Evolutionary conservation across 2,329 filamentous ascomycete species (phyloP), one percentile per base, ranked within the genome.

Genomic region (Drechslerella dactyloides): DNA sequence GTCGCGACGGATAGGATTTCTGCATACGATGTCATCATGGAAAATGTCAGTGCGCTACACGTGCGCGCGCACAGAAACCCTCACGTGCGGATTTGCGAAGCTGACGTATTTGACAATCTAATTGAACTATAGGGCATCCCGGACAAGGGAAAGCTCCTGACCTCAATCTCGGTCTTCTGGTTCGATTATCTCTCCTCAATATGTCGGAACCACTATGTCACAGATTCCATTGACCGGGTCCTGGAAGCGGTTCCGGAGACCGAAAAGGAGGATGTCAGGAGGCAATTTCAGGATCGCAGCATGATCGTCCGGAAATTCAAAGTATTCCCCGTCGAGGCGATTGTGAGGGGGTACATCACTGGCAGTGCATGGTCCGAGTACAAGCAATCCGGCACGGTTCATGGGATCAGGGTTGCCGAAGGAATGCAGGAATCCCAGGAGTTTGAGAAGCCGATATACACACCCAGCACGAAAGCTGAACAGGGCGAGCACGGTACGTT

Each of bases 11-110:
- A 97, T 82, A 89, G 94, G 75, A 94, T 97, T 79, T 96, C 91
- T 23, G 94, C 94, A 63, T 97, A 93, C 83, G 93, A 97, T 84
- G 91, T 96, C 76, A 87, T 96, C 76, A 87, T 96, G 84, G 82
- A 85, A 77, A 97, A 94, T 81, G 87, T 88, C 79, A 77, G 81
- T 84, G 15, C 81, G 84, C 55, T 40, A 10, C n/a, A 48, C 15
- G 19, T 48, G 15, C 44, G 6, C 44, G 8, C 44, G n/a, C 8
- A 54, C 13, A 21, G 8, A 4, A 5, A 53, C 11, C 19, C 15
- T 11, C n/a, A 24, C 50, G 7, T 23, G 33, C 33, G 13, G 33
- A 6, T 48, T 27, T n/a, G n/a, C n/a, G 27, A 8, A 54, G 76
- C 80, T 2, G 42, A 86, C 74, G 74, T 33, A 33, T 33, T 35